Conservation (phyloP, 345 rosid genomes). For the Pelargonium nanum region DNA sequence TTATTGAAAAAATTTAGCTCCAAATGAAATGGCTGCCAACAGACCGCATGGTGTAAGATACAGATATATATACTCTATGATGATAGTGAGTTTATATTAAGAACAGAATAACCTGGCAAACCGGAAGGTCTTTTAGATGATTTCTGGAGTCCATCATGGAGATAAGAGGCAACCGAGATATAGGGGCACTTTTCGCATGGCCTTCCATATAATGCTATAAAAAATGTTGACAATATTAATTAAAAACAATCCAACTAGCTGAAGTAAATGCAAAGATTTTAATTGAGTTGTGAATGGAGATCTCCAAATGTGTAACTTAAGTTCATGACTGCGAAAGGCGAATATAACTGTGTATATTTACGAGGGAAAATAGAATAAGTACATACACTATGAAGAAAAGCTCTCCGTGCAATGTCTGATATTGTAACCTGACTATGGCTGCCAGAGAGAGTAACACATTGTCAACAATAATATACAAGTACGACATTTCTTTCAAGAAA, state of each 20-base stretch:
- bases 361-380: constrained; percentile 14
- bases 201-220: constrained; percentile 97
- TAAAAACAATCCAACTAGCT: neutral
- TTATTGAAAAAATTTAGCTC: constrained; percentile 93
- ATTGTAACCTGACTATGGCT: constrained; percentile 78
- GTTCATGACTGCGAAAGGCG: no score
- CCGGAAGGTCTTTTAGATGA: constrained; percentile 75
- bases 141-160: constrained; percentile 58
- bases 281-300: neutral
- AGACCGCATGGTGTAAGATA: constrained; percentile 23
- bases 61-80: constrained; percentile 14
- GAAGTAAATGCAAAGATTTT: neutral
- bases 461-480: constrained; percentile 7
- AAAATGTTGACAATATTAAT: constrained; percentile 12
- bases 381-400: constrained; percentile 92
- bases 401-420: constrained; percentile 92
- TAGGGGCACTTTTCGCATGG: constrained; percentile 87
- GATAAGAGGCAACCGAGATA: constrained; percentile 81
- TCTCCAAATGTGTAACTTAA: neutral
- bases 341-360: no score
- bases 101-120: constrained; percentile 55
- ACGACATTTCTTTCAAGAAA: neutral
- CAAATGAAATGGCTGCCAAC: constrained; percentile 85
- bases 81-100: constrained; percentile 11
- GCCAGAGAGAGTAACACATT: constrained; percentile 23